Evolutionary conservation across 2,329 filamentous ascomycete species (phyloP).

Genomic region (Cylindrodendrum hubeiense): DNA sequence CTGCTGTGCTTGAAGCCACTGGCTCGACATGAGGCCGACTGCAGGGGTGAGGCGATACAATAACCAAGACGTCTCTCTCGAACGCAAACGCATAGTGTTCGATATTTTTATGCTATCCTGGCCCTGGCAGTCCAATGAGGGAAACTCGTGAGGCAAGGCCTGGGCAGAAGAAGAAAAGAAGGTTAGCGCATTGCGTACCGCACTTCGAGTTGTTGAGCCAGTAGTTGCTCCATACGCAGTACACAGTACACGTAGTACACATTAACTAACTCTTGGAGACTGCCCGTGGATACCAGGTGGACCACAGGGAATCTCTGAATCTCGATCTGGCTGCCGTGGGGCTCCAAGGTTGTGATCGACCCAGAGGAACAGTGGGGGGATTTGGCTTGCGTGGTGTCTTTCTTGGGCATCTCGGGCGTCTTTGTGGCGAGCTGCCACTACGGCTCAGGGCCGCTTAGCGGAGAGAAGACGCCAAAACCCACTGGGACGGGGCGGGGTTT

Average conservation of each 20-base stretch:
- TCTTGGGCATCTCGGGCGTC: background rate
- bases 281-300: background rate
- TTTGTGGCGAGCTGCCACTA: background rate
- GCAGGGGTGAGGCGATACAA: background rate
- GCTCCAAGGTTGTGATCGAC: background rate
- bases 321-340: background rate
- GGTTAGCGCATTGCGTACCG: background rate
- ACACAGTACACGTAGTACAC: background rate
- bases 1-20: background rate
- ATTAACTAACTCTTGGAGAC: background rate
- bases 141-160: background rate
- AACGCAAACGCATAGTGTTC: too few species aligned
- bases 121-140: too few species aligned
- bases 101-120: too few species aligned
- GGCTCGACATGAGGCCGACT: background rate
- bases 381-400: background rate
- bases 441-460: background rate
- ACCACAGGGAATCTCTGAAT: background rate
- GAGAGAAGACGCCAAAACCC: background rate
- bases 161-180: background rate
- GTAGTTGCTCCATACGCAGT: too few species aligned
- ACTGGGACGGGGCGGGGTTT: background rate
- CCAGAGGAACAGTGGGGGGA: background rate
- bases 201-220: background rate
- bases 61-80: too few species aligned